phyloP scores from a whole-genome alignment of 2,329 filamentous ascomycete genomes.

The Pseudonectria buxi region DNA sequence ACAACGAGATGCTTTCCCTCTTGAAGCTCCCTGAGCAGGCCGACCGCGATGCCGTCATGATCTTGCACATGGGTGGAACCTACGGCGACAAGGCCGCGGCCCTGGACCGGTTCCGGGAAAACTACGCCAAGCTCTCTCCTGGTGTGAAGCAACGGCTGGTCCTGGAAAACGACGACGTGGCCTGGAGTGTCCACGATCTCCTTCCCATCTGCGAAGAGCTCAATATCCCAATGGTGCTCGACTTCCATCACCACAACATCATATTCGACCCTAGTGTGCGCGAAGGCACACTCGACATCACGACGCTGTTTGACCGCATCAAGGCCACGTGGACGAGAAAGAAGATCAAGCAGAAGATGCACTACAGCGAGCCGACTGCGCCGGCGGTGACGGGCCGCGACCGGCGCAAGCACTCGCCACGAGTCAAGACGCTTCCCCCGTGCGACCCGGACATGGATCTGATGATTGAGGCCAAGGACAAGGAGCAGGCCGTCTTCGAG shows the following conservation, averaged over 20 bases:
- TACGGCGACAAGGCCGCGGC: slow-evolving; percentile 83
- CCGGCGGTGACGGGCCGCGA: slow-evolving; percentile 67
- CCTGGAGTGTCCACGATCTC: slow-evolving; percentile 86
- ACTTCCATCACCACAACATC: slow-evolving; percentile 96
- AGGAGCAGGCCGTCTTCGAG: slow-evolving; percentile 93
- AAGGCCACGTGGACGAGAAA: slow-evolving; percentile 78
- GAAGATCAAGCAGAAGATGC: slow-evolving; percentile 88
- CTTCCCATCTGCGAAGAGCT: slow-evolving; percentile 86
- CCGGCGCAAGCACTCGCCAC: slow-evolving; percentile 75
- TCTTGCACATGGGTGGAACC: slow-evolving; percentile 84
- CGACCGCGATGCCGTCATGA: slow-evolving; percentile 85
- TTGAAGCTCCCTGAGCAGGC: slow-evolving; percentile 71
- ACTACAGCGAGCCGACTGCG: slow-evolving; percentile 71
- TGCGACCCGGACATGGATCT: slow-evolving; percentile 80
- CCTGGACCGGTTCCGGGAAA: slow-evolving; percentile 67
- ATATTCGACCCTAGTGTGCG: slow-evolving; percentile 69
- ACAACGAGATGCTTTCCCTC: slow-evolving; percentile 75
- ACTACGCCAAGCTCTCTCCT: slow-evolving; percentile 60
- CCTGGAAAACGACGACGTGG: slow-evolving; percentile 89
- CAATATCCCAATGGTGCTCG: slow-evolving; percentile 87
- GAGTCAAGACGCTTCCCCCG: slow-evolving; percentile 74
- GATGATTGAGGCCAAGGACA: slow-evolving; percentile 99
- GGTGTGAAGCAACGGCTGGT: slow-evolving; percentile 76
- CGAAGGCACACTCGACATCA: slow-evolving; percentile 80
- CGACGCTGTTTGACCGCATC: slow-evolving; percentile 67